These are phyloP conservation scores for Aspergillus neoniger DNA, from an alignment of 2,329 filamentous ascomycete species.

Conservation along the genomic window DNA sequence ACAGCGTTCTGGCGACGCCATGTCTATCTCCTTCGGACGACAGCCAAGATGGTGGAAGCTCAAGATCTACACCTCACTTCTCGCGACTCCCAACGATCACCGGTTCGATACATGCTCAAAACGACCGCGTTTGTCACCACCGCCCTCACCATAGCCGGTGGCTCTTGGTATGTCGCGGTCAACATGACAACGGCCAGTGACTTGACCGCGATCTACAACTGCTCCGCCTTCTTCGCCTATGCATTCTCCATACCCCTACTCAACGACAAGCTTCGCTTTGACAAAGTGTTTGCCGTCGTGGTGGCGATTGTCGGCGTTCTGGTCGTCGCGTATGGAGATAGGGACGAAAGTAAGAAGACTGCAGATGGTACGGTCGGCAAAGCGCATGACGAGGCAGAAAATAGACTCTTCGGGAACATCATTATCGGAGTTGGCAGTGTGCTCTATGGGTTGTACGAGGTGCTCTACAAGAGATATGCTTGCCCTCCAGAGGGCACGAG, in stretches of 20 bases:
- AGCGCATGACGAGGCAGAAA: constrained; percentile 58
- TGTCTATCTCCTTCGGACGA: constrained; percentile 62
- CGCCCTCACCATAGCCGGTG: constrained; percentile 83
- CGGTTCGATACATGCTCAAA: constrained; percentile 72
- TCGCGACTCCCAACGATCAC: constrained; percentile 46
- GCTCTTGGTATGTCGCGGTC: constrained; percentile 95
- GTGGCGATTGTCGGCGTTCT: constrained; percentile 88
- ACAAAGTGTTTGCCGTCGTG: constrained; percentile 83
- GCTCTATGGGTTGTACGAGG: constrained; percentile 95
- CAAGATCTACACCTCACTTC: constrained; percentile 67
- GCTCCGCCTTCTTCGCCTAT: constrained; percentile 97
- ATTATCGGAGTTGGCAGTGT: constrained; percentile 90
- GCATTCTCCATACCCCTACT: constrained; percentile 91
- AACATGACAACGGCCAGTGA: constrained; percentile 91
- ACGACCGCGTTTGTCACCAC: constrained; percentile 81
- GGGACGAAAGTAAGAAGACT: constrained; percentile 53
- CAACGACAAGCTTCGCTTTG: constrained; percentile 76
- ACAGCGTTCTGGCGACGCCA: constrained; percentile 79
- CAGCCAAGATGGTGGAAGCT: constrained; percentile 81
- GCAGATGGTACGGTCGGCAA: constrained; percentile 36
- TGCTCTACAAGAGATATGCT: constrained; percentile 89
- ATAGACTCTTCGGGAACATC: constrained; percentile 79
- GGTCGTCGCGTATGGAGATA: constrained; percentile 92
- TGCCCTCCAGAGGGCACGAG: constrained; percentile 89
- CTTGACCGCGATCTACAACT: constrained; percentile 98